Percentiles rank a stretch among this genome's conserved stretches.
Evolutionary conservation across 2,329 filamentous ascomycete species (phyloP).

Genomic region (Aspergillus oerlinghausenensis): DNA sequence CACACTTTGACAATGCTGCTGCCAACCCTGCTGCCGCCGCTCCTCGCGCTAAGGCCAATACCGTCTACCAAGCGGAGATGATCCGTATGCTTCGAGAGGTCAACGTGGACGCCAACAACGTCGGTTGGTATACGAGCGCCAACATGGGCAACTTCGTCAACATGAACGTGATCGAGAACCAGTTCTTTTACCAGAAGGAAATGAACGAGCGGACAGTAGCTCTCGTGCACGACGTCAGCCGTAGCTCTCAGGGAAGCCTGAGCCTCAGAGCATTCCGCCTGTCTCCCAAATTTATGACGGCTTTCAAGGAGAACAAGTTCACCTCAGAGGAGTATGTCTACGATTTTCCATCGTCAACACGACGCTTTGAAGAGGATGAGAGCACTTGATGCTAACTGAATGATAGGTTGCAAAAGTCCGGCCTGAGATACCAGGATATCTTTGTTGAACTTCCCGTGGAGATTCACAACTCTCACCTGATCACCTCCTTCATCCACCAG

Average conservation of each 20-base stretch:
- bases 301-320: constrained; percentile 97
- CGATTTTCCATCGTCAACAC: not conserved
- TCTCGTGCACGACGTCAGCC: constrained; percentile 90
- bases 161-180: constrained; percentile 93
- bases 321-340: constrained; percentile 78
- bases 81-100: constrained; percentile 94
- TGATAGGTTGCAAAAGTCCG: constrained; percentile 83
- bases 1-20: constrained; percentile 64
- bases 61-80: constrained; percentile 90
- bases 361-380: not conserved
- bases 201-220: constrained; percentile 80
- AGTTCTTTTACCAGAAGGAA: constrained; percentile 94
- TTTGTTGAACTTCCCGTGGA: constrained; percentile 82
- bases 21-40: constrained; percentile 78
- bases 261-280: constrained; percentile 89
- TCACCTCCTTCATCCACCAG: constrained; percentile 93
- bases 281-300: constrained; percentile 79
- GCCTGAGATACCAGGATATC: constrained; percentile 89
- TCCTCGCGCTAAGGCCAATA: constrained; percentile 86
- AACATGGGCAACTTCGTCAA: constrained; percentile 99
- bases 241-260: constrained; percentile 85
- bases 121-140: constrained; percentile 97
- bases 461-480: constrained; percentile 94
- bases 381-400: constrained; percentile 14
- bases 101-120: constrained; percentile 96